Conservation (phyloP, 306 rosid genomes). For the Trifolium subterraneum region DNA sequence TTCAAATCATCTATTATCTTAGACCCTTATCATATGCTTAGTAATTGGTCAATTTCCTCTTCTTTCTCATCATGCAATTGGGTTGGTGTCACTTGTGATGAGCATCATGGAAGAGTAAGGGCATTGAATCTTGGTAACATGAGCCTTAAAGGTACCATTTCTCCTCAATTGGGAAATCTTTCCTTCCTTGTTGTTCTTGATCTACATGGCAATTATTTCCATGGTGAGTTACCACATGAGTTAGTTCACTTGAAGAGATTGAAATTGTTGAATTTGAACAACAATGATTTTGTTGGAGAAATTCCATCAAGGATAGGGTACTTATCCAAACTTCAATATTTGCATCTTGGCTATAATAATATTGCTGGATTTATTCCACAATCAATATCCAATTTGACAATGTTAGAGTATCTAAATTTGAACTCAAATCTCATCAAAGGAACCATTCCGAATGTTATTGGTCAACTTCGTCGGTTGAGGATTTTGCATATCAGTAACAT, state of each 20-base stretch:
- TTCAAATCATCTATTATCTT: slow-evolving; percentile 30
- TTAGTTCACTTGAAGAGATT: not conserved
- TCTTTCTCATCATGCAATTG: slow-evolving; percentile 20
- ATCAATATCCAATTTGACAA: slow-evolving; percentile 22
- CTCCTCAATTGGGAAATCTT: slow-evolving; percentile 36
- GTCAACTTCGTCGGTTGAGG: not conserved
- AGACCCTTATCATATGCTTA: slow-evolving; percentile 13
- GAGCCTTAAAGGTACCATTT: slow-evolving; percentile 19
- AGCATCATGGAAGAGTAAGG: not conserved
- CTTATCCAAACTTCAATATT: not conserved
- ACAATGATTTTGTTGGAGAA: slow-evolving; percentile 17
- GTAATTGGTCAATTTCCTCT: slow-evolving; percentile 25
- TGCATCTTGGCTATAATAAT: not conserved
- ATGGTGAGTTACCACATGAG: slow-evolving; percentile 19
- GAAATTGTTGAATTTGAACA: not conserved
- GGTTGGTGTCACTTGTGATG: slow-evolving; percentile 25
- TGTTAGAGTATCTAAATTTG: not conserved
- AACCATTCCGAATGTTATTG: slow-evolving; percentile 14
- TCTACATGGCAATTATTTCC: not conserved
- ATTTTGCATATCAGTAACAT: not conserved
- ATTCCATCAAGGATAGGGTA: not conserved
- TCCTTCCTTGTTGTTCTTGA: slow-evolving; percentile 38
- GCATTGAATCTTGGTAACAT: slow-evolving; percentile 13
- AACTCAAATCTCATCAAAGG: slow-evolving; percentile 14
- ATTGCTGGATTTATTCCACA: not conserved